Evolutionary conservation across 345 rosid species (phyloP).

Genomic region (Rhodamnia argentea): DNA sequence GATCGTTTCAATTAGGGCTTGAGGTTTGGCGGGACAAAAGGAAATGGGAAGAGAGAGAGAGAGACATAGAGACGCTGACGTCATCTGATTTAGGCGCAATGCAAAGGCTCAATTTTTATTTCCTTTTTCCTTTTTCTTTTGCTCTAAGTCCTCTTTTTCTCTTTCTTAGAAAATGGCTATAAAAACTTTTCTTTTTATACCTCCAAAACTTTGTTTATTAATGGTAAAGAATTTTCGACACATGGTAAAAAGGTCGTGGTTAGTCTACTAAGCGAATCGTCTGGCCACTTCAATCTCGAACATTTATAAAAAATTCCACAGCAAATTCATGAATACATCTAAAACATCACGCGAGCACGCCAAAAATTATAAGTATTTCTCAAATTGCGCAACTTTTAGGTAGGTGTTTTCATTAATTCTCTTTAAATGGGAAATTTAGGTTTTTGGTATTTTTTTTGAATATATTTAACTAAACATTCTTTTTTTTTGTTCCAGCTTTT

Average conservation of each 20-base stretch:
- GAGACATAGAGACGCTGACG: not conserved
- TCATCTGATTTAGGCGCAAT: not conserved
- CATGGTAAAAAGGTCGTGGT: not conserved
- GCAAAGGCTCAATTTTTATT: not conserved
- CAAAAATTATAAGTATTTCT: not conserved
- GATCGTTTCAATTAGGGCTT: not conserved
- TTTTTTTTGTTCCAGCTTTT: too few relatives aligned
- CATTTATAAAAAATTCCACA: not conserved
- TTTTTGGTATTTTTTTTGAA: too few relatives aligned
- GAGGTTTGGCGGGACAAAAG: not conserved
- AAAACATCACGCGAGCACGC: rapidly evolving
- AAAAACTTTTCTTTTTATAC: not conserved
- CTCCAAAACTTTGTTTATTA: not conserved
- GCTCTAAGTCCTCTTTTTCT: not conserved
- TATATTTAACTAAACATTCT: too few relatives aligned
- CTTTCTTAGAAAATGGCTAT: not conserved
- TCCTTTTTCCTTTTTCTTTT: not conserved
- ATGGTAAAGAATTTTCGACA: not conserved
- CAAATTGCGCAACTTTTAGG: not conserved
- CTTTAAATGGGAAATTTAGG: not conserved
- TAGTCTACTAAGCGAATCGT: not conserved
- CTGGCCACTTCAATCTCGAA: rapidly evolving
- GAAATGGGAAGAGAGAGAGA: not conserved
- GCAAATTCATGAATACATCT: not conserved
- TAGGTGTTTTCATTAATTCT: not conserved